phyloP scores from a whole-genome alignment of 768 basidiomycete genomes.

The Mycena alexandri region DNA sequence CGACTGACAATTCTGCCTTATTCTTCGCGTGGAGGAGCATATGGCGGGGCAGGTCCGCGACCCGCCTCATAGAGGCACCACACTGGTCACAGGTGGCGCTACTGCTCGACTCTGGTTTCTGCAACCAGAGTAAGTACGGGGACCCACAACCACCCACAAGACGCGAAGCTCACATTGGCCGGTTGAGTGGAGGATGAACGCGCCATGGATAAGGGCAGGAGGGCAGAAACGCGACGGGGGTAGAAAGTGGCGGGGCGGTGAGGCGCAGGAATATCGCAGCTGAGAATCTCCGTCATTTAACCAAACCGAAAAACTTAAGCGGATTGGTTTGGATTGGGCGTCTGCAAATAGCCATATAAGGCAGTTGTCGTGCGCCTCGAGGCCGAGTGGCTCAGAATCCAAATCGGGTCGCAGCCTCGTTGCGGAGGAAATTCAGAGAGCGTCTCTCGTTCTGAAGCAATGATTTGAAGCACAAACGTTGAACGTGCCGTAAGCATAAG shows the following conservation, averaged over 20 bases:
- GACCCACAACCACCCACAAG: no score
- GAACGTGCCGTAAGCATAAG: slow-evolving; percentile 16
- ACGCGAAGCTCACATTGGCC: not conserved
- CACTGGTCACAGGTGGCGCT: slow-evolving; percentile 18
- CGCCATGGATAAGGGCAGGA: slow-evolving; percentile 15
- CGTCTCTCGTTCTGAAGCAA: not conserved
- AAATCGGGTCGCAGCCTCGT: not conserved
- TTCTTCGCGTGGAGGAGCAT: slow-evolving; percentile 26
- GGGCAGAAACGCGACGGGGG: not conserved
- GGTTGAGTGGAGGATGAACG: slow-evolving; percentile 15
- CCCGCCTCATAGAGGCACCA: slow-evolving; percentile 15
- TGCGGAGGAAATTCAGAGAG: not conserved
- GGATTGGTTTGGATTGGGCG: slow-evolving; percentile 27
- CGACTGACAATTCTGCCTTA: slow-evolving; percentile 28
- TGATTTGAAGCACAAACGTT: not conserved
- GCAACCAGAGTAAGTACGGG: not conserved
- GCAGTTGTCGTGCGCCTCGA: slow-evolving; percentile 9
- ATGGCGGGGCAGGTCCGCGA: slow-evolving; percentile 26
- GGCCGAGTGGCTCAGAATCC: slow-evolving; percentile 1
- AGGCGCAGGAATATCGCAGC: not conserved
- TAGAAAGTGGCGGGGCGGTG: not conserved
- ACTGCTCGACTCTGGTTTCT: slow-evolving; percentile 4
- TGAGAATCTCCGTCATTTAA: slow-evolving; percentile 9
- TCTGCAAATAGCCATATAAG: slow-evolving; percentile 24
- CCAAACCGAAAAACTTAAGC: slow-evolving; percentile 25